A percentile compares a stretch with the other conserved stretches of the same genome.
Conservation (phyloP, 2,329 filamentous ascomycete species). For the Ceratocystiopsis minuta region DNA sequence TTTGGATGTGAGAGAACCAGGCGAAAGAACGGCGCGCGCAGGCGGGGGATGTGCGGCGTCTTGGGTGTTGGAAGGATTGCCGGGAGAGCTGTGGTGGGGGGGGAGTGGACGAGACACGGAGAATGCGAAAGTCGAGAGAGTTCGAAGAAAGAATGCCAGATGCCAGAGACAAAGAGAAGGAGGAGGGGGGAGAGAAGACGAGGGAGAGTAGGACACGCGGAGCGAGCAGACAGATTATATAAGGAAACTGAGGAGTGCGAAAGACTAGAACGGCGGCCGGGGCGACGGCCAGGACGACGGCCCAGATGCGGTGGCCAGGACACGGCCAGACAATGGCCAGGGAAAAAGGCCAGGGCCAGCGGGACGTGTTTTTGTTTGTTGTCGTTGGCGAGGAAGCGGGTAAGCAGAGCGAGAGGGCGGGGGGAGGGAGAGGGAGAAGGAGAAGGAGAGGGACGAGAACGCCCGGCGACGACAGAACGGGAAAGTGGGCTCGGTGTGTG, state of each 20-base stretch:
- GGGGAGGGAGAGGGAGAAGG: neutral
- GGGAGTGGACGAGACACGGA: neutral
- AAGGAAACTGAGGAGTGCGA: no score
- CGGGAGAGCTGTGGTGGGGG: no score
- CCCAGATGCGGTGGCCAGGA: no score
- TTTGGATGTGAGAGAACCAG: neutral
- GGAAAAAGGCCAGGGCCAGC: neutral
- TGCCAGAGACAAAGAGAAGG: neutral
- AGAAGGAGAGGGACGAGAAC: neutral
- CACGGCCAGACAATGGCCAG: no score
- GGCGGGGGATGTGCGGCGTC: neutral
- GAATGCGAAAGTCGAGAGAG: neutral
- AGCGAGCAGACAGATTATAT: no score
- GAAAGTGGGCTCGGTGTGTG: neutral
- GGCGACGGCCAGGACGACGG: no score
- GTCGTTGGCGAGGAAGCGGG: neutral
- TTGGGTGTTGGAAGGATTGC: no score
- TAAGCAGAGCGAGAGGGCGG: neutral
- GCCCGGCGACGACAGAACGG: no score
- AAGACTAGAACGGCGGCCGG: no score
- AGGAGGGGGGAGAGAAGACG: no score
- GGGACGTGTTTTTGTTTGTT: neutral
- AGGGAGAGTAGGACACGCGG: no score
- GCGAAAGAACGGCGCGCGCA: neutral
- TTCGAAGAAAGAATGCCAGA: neutral